Percentiles rank a stretch among this genome's conserved stretches.
These are phyloP conservation scores for Bolboschoenoplectus hybrid DNA, from an alignment of 202 grass and related monocot species.

Conservation along the genomic window DNA sequence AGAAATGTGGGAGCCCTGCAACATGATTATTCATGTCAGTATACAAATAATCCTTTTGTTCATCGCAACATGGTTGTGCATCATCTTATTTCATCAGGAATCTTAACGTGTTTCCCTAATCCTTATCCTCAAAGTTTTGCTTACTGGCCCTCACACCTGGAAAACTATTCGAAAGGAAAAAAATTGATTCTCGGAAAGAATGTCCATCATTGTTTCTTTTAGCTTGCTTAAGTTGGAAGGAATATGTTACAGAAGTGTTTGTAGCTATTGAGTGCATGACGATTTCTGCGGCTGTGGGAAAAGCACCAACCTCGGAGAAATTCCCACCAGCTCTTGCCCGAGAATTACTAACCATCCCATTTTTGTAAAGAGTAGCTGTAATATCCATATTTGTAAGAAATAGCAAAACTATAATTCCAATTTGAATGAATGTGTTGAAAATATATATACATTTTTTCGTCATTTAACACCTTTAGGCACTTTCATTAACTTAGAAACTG, in stretches of 20 bases:
- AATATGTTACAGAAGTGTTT: neutral
- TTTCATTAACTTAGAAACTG: no score
- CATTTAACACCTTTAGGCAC: neutral
- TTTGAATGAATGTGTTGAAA: neutral
- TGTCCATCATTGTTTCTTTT: neutral
- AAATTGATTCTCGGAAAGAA: neutral
- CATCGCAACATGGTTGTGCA: neutral
- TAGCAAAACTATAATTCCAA: neutral
- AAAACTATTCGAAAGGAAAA: neutral
- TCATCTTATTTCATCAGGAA: neutral
- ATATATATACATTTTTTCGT: neutral
- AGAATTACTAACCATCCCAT: neutral
- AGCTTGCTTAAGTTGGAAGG: neutral
- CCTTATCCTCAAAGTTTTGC: neutral
- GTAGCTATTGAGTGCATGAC: neutral
- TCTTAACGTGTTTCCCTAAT: neutral
- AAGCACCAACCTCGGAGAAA: neutral
- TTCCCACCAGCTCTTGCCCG: neutral
- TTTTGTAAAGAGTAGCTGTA: neutral
- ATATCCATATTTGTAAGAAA: neutral
- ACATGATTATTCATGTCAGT: conserved; percentile 18
- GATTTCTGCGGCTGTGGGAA: neutral
- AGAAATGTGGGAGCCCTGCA: neutral
- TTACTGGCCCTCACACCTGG: neutral
- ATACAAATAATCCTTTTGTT: neutral